Conservation (phyloP, 192 early-diverging fungal genomes). For the Coemansia sp. region DNA sequence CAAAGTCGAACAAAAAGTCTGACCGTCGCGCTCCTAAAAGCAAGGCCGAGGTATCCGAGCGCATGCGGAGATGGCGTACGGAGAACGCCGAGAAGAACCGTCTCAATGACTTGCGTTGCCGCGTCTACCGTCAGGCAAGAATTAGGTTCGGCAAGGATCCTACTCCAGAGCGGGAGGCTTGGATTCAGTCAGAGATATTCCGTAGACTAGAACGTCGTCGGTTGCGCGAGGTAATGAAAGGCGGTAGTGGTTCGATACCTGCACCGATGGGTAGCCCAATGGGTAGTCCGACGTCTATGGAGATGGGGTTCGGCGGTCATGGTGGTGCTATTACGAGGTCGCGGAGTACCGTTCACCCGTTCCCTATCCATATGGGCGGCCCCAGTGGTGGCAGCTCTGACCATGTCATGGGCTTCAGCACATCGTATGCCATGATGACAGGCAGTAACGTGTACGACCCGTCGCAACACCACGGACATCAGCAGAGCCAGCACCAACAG, state of each 20-base stretch:
- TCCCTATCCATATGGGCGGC: conserved; percentile 33
- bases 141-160: conserved; percentile 67
- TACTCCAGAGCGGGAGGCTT: conserved; percentile 63
- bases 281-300: conserved; percentile 17
- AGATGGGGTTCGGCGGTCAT: conserved; percentile 21
- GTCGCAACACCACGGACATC: conserved; percentile 24
- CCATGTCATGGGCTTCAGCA: conserved; percentile 46
- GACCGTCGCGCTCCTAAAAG: conserved; percentile 52
- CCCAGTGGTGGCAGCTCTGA: conserved; percentile 12
- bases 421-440: conserved; percentile 52
- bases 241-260: conserved; percentile 37
- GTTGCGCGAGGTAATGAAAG: conserved; percentile 55
- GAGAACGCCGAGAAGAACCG: conserved; percentile 63
- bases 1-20: conserved; percentile 37
- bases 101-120: conserved; percentile 73
- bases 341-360: conserved; percentile 49
- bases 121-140: conserved; percentile 69
- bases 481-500: conserved; percentile 25
- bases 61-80: conserved; percentile 58
- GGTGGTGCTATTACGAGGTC: conserved; percentile 52
- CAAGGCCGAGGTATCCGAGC: conserved; percentile 59
- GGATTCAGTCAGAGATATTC: conserved; percentile 69
- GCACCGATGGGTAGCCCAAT: conserved; percentile 39
- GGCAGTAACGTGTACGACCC: conserved; percentile 32
- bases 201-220: conserved; percentile 53